phyloP scores from a whole-genome alignment of 2,329 filamentous ascomycete genomes.

The Alternaria angustiovoidea region DNA sequence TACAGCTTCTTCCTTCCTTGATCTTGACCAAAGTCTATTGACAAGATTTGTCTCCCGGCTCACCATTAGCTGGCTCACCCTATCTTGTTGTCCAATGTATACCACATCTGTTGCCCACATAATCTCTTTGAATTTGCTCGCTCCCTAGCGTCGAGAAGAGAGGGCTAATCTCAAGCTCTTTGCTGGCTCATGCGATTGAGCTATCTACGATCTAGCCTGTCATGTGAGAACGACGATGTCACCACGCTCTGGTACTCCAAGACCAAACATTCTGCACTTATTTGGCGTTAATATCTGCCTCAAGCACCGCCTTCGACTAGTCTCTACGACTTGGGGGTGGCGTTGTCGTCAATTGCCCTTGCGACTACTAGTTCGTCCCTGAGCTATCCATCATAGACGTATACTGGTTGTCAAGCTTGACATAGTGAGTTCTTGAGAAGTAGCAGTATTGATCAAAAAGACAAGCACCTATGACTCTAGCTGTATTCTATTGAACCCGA shows the following conservation, averaged over 20 bases:
- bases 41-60: conserved; percentile 36
- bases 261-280: too few relatives aligned
- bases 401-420: conserved; percentile 39
- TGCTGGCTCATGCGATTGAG: conserved; percentile 20
- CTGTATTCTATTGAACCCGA: conserved; percentile 31
- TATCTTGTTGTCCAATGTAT: conserved; percentile 29
- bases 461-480: conserved; percentile 1
- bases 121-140: conserved; percentile 18
- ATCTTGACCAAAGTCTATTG: conserved; percentile 20
- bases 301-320: too few relatives aligned
- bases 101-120: conserved; percentile 20
- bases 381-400: conserved; percentile 34
- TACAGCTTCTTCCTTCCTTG: conserved; percentile 33
- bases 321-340: too few relatives aligned
- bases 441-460: neutral
- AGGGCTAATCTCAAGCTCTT: conserved; percentile 16
- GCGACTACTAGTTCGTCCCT: too few relatives aligned
- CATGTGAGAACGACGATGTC: too few relatives aligned
- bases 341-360: too few relatives aligned
- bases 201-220: neutral
- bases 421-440: conserved; percentile 29
- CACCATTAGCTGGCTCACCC: conserved; percentile 39
- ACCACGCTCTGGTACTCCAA: too few relatives aligned
- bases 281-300: too few relatives aligned
- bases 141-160: conserved; percentile 35